Evolutionary conservation across 2,329 filamentous ascomycete genomes (phyloP), one percentile per base, ranked within the genome.

Genomic region (Alternaria longipes): DNA sequence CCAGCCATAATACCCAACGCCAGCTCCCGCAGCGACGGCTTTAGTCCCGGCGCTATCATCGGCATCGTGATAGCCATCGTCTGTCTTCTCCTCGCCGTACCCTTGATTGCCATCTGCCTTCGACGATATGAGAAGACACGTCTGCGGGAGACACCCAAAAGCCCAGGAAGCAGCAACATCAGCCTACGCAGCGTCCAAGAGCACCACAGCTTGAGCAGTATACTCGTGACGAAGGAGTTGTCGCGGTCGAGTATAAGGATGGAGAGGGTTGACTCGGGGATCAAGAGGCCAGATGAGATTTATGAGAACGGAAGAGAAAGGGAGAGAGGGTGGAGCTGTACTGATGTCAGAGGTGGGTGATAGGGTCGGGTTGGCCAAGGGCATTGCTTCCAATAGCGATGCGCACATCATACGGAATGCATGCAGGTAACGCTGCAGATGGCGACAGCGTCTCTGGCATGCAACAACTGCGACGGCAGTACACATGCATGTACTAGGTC

Each of bases 171-270:
- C n/a, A 60, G 64, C 30, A 42, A 56, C 3, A 42, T 51, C n/a
- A 64, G 60, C 26, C 59, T 66, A 32, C 41, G 59, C 20, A 64
- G 64, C 36, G 56, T 69, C 2, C 44, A 51, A 30, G 68, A 70
- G n/a, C 59, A 65, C 9, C 62, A 69, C 18, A 70, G 69, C 28
- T 26, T 69, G 36, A 64, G 62, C 40, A 72, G 66, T 4, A 72
- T 73, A 5, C 8, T 72, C 1, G 70, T 73, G 1, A 73, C 70
- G 4, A 68, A 59, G 16, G 70, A 73, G 40, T 20, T 73, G 20
- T 65, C 65, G 40, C 62, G 70, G 6, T 60, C 58, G 24, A 73
- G 70, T 49, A 28, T 73, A 40, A 65, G 58, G 26, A 47, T 72
- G 57, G 58, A 65, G 28, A 57, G 60, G 22, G 47, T 69, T 5